Evolutionary conservation across 2,329 filamentous ascomycete genomes (phyloP), one percentile per base, ranked within the genome.

Genomic region (Stagonosporopsis tanaceti): DNA sequence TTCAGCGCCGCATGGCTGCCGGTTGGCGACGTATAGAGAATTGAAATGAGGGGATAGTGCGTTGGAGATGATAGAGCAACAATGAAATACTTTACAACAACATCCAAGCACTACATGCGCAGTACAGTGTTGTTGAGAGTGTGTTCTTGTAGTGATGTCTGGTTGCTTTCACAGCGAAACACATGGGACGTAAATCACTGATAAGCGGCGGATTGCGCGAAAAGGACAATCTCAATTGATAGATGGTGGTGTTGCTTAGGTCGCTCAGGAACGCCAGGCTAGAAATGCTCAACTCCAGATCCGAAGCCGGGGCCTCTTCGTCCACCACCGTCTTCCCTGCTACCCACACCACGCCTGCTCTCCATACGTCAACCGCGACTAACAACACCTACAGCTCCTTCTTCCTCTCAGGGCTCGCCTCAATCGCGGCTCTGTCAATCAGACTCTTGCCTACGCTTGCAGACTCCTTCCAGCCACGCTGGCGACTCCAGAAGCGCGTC

Each of bases 401-500:
- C 65, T 79, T 79, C 32, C 56, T 62, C 65, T 77, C 75, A n/a
- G 60, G 53, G 12, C 60, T 56, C 17, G 57, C 62, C 61, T 71
- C 70, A 8, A 60, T 53, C 40, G 67, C 67, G 46, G 73, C 76
- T 53, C 54, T 63, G 51, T 81, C 79, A 70, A 87, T 86, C 57
- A 85, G 72, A 5, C 75, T 75, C 56, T 74, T 78, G 22, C 84
- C 85, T 20, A 84, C 78, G 53, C 80, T 75, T 6, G 78, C 79
- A n/a, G 78, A 80, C 68, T 85, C 82, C 45, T 73, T 74, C 77
- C 81, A 82, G 8, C 79, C 78, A 59, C 73, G 74, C 67, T 84
- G 81, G 30, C 80, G 71, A 2, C 72, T 71, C 85, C 85, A 87
- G 61, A 87, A 87, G 51, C 76, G 75, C 32, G 80, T 76, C 64